These are phyloP conservation scores for Candida sanyaensis DNA, from an alignment of 1,139 yeast species.

Conservation along the genomic window DNA sequence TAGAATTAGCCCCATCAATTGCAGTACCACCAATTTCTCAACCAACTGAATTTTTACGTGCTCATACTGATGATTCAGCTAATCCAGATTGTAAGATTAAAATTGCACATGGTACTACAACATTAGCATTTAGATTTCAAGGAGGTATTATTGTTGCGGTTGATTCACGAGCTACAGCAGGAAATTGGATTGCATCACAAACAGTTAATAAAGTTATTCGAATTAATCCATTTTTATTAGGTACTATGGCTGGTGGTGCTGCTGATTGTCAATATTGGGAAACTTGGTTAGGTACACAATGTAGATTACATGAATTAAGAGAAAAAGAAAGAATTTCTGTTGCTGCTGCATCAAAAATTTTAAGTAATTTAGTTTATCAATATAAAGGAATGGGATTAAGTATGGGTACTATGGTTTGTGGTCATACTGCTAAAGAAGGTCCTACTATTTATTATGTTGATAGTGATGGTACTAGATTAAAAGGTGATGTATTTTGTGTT, in stretches of 20 bases:
- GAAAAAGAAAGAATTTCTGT: conserved; percentile 94
- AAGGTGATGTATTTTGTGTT: conserved; percentile 95
- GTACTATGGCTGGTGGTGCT: conserved; percentile 99
- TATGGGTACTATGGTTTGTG: conserved; percentile 99
- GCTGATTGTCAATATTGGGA: conserved; percentile 99
- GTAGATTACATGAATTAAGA: conserved; percentile 91
- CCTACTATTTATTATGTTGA: conserved; percentile 96
- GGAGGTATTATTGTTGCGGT: conserved; percentile 97
- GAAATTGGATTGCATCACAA: conserved; percentile 97
- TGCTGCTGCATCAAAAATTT: conserved; percentile 94
- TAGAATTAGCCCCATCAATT: conserved; percentile 62
- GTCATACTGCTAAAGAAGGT: conserved; percentile 92
- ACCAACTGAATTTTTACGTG: conserved; percentile 93
- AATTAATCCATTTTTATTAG: conserved; percentile 90
- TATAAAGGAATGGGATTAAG: conserved; percentile 98
- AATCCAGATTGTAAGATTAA: conserved; percentile 95
- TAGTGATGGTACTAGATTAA: conserved; percentile 93
- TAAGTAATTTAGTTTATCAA: conserved; percentile 85
- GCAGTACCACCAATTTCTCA: conserved; percentile 82
- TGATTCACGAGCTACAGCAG: conserved; percentile 98
- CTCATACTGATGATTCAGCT: conserved; percentile 93
- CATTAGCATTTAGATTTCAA: conserved; percentile 92
- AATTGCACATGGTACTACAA: conserved; percentile 98
- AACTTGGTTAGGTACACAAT: conserved; percentile 97
- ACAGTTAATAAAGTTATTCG: conserved; percentile 97